phyloP scores from a whole-genome alignment of 2,329 filamentous ascomycete genomes.

The Colletotrichum horii region DNA sequence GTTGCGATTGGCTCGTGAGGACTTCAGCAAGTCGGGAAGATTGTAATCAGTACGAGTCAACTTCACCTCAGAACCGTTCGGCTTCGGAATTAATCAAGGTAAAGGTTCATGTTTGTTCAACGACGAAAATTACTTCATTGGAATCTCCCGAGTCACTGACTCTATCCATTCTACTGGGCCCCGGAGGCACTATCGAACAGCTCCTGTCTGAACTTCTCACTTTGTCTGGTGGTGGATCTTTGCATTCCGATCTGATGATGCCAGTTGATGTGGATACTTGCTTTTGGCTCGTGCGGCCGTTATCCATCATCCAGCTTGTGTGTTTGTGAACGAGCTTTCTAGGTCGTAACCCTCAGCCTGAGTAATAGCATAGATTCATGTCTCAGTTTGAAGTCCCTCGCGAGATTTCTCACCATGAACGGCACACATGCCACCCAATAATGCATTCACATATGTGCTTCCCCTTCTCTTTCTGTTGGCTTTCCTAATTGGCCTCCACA shows the following conservation, averaged over 20 bases:
- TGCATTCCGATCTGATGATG: background rate
- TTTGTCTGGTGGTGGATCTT: background rate
- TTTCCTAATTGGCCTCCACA: background rate
- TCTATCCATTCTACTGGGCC: background rate
- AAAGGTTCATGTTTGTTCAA: background rate
- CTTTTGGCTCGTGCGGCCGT: background rate
- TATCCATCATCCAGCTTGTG: background rate
- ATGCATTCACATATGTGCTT: background rate
- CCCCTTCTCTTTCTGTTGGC: background rate
- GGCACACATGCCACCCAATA: background rate
- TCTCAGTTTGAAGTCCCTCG: background rate
- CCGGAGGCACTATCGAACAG: background rate
- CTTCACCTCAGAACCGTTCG: background rate
- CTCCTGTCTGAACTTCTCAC: background rate
- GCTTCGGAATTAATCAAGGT: background rate
- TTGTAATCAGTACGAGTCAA: background rate
- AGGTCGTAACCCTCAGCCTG: background rate
- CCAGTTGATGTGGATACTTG: background rate
- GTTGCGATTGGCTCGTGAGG: background rate
- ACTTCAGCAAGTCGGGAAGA: background rate
- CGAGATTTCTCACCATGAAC: background rate
- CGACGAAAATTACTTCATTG: background rate
- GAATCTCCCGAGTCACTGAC: background rate
- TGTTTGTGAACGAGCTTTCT: background rate
- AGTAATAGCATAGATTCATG: background rate